phyloP scores from a whole-genome alignment of 371 early-diverging fungal genomes.

The Rozella allomycis region DNA sequence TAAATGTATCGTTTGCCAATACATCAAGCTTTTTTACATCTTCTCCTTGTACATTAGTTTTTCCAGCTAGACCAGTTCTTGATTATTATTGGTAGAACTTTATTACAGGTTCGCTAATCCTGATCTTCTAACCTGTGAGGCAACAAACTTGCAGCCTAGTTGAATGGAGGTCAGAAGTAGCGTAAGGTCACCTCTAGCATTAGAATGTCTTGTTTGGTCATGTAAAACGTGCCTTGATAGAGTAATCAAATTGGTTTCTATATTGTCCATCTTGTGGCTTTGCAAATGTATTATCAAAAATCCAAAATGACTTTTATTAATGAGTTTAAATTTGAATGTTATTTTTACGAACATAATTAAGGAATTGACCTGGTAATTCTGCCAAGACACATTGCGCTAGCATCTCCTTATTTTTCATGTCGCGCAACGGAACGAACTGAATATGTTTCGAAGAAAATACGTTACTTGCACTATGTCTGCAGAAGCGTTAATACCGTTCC shows the following conservation, averaged over 20 bases:
- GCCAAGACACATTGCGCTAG: slow-evolving; percentile 1
- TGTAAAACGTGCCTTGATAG: slow-evolving; percentile 77
- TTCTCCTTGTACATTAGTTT: slow-evolving; percentile 73
- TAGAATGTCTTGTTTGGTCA: slow-evolving; percentile 57
- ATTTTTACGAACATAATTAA: slow-evolving; percentile 1
- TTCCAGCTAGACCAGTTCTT: slow-evolving; percentile 65
- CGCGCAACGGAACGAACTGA: slow-evolving; percentile 27
- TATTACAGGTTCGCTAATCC: slow-evolving; percentile 79
- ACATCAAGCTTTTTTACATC: slow-evolving; percentile 90
- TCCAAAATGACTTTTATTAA: too few relatives aligned
- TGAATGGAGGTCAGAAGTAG: slow-evolving; percentile 71
- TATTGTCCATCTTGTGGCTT: slow-evolving; percentile 14
- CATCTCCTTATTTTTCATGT: slow-evolving; percentile 4
- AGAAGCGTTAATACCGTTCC: slow-evolving; percentile 5
- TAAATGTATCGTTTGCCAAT: slow-evolving; percentile 89
- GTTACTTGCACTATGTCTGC: slow-evolving; percentile 18
- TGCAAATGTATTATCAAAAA: too few relatives aligned
- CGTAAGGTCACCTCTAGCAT: slow-evolving; percentile 84
- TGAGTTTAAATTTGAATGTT: too few relatives aligned
- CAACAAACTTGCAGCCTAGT: slow-evolving; percentile 90
- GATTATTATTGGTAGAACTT: slow-evolving; percentile 3
- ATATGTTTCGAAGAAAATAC: too few relatives aligned
- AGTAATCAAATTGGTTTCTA: slow-evolving; percentile 68
- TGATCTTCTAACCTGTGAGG: slow-evolving; percentile 84
- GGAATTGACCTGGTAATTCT: slow-evolving; percentile 3